Conservation (phyloP, 176 grass and related monocot species). For the Dactylis glomerata region DNA sequence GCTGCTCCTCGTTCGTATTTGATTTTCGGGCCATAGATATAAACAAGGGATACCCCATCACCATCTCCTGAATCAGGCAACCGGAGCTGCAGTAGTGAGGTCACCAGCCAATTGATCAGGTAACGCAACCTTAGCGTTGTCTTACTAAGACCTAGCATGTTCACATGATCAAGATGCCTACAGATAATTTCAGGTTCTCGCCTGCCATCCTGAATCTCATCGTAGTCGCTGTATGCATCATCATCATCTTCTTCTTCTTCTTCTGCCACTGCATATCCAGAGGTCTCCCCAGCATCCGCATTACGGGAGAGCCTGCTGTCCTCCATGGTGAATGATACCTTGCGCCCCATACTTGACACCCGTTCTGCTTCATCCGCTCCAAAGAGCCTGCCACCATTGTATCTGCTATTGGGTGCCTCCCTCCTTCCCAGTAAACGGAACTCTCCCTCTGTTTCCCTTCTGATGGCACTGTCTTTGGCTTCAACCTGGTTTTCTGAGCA, state of each 20-base stretch:
- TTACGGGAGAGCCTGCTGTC: conserved; percentile 46
- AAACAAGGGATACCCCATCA: conserved; percentile 60
- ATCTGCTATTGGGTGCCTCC: conserved; percentile 56
- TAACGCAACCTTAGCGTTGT: conserved; percentile 81
- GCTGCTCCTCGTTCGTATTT: conserved; percentile 98
- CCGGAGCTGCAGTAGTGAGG: conserved; percentile 80
- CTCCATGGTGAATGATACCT: conserved; percentile 84
- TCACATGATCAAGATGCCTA: conserved; percentile 93
- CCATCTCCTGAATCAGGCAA: conserved; percentile 73
- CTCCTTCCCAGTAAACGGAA: conserved; percentile 93
- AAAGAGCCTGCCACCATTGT: conserved; percentile 68
- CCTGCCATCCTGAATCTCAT: conserved; percentile 68
- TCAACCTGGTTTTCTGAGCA: conserved; percentile 47
- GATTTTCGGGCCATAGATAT: conserved; percentile 96
- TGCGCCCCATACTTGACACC: conserved; percentile 64
- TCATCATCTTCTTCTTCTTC: conserved; percentile 63
- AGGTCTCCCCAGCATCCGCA: conserved; percentile 79
- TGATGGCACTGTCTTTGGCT: conserved; percentile 81
- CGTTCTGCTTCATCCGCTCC: conserved; percentile 63
- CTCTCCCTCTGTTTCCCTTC: conserved; percentile 92
- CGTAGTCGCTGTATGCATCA: conserved; percentile 61
- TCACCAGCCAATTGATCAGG: conserved; percentile 97
- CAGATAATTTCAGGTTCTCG: conserved; percentile 86
- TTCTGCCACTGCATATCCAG: conserved; percentile 64
- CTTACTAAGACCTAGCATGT: conserved; percentile 92